Percentiles rank a stretch among this genome's conserved stretches.
Evolutionary conservation across 1,284 basidiomycete species (phyloP).

Genomic region (Irpex sp.): DNA sequence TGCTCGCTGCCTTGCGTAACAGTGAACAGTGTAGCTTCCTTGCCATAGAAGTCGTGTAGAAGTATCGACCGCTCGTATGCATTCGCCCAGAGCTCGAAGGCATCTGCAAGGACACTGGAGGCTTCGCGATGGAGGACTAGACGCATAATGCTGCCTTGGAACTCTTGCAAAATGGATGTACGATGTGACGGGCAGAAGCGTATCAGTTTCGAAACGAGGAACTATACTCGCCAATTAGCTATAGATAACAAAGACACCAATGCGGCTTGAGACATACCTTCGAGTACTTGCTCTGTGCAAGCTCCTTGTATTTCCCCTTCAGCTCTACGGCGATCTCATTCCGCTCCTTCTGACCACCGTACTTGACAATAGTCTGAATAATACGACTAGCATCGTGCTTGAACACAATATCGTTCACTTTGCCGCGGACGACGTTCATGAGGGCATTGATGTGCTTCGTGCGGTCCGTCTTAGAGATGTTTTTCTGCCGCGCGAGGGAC

Average conservation of each 20-base stretch:
- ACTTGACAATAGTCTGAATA: conserved; percentile 83
- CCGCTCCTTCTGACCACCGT: conserved; percentile 75
- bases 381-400: conserved; percentile 90
- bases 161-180: conserved; percentile 68
- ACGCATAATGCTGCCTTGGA: conserved; percentile 69
- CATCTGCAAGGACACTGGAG: conserved; percentile 76
- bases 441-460: conserved; percentile 69
- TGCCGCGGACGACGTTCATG: conserved; percentile 72
- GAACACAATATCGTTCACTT: conserved; percentile 79
- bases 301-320: conserved; percentile 71
- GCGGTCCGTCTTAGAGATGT: conserved; percentile 68
- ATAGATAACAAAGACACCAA: not conserved
- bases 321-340: conserved; percentile 80
- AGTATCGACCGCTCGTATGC: conserved; percentile 79
- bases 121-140: conserved; percentile 83
- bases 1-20: conserved; percentile 48
- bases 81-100: conserved; percentile 83
- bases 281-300: conserved; percentile 85
- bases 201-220: conserved; percentile 82
- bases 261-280: conserved; percentile 48
- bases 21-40: conserved; percentile 76
- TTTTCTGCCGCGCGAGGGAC: conserved; percentile 77
- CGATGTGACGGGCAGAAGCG: conserved; percentile 74
- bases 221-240: conserved; percentile 39
- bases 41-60: conserved; percentile 85